These are phyloP conservation scores for Mycosphaerella arachidis DNA, from an alignment of 2,329 filamentous ascomycete species.

Conservation along the genomic window DNA sequence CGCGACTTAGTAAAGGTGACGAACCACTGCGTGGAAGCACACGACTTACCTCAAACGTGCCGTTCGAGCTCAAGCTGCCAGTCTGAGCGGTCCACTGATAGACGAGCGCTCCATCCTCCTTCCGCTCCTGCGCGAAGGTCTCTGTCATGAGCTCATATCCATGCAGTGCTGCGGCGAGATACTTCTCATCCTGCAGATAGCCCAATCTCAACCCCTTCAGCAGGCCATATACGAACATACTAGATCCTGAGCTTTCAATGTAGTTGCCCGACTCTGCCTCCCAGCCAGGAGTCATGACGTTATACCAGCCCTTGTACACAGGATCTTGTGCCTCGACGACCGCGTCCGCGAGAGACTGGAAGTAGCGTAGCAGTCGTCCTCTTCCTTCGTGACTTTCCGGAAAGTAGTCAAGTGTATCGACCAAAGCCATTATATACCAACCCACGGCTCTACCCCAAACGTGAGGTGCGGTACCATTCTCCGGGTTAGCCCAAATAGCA, in stretches of 20 bases:
- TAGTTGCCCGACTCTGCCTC: conserved; percentile 47
- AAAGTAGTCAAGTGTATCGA: conserved; percentile 45
- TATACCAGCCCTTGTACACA: conserved; percentile 43
- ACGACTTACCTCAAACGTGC: conserved; percentile 45
- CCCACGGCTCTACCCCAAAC: conserved; percentile 52
- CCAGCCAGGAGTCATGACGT: conserved; percentile 48
- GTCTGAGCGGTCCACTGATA: conserved; percentile 51
- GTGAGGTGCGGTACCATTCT: conserved; percentile 48
- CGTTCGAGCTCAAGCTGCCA: conserved; percentile 48
- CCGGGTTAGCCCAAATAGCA: conserved; percentile 49
- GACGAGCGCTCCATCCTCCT: conserved; percentile 43
- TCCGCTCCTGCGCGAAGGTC: conserved; percentile 44
- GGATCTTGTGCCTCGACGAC: conserved; percentile 38
- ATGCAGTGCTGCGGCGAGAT: conserved; percentile 36
- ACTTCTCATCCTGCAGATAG: conserved; percentile 20
- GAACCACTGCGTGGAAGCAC: background rate
- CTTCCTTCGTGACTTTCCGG: conserved; percentile 12
- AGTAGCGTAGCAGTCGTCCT: conserved; percentile 34
- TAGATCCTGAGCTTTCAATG: conserved; percentile 54
- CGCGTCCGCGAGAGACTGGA: conserved; percentile 35
- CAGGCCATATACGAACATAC: conserved; percentile 53
- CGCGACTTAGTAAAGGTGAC: background rate
- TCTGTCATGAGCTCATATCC: conserved; percentile 41
- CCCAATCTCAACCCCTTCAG: conserved; percentile 45
- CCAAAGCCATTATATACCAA: conserved; percentile 50